Evolutionary conservation across 495 filamentous ascomycete genomes (phyloP).

Genomic region (Immersiella caudata): DNA sequence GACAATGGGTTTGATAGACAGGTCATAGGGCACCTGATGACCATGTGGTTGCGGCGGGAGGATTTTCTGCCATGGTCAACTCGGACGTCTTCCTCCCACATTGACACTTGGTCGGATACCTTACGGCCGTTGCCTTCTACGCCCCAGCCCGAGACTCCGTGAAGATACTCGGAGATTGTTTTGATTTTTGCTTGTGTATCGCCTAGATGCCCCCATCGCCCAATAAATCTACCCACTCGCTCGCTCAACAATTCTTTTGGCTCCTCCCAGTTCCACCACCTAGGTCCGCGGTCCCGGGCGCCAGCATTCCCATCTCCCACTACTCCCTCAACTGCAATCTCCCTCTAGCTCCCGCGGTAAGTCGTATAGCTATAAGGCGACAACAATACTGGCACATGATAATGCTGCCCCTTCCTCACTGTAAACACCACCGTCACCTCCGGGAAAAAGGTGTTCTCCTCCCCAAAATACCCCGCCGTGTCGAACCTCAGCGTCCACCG

Average conservation of each 20-base stretch:
- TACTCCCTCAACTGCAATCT: neutral
- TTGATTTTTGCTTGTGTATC: neutral
- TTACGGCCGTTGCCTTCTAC: too few species aligned
- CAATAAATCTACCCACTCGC: neutral
- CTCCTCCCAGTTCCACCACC: too few species aligned
- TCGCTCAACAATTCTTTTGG: too few species aligned
- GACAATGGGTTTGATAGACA: too few species aligned
- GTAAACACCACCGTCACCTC: conserved; percentile 87
- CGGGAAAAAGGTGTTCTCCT: conserved; percentile 82
- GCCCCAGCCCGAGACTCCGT: neutral
- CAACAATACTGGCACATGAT: conserved; percentile 89
- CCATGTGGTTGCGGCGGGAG: too few species aligned
- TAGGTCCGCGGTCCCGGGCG: neutral
- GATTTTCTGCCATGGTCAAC: too few species aligned
- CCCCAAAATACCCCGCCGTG: conserved; percentile 74
- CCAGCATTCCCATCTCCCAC: conserved; percentile 1
- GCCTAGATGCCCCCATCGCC: neutral
- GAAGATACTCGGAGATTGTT: neutral
- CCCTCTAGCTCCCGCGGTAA: conserved; percentile 71
- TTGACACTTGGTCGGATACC: too few species aligned
- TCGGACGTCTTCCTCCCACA: too few species aligned
- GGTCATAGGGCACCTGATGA: too few species aligned
- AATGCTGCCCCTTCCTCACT: conserved; percentile 74
- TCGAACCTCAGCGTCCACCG: conserved; percentile 77
- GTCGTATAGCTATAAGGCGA: conserved; percentile 92